Percentiles rank a stretch among this genome's conserved stretches.
These are phyloP conservation scores for Candida tetrigidarum DNA, from an alignment of 1,139 yeast genomes.

Conservation along the genomic window DNA sequence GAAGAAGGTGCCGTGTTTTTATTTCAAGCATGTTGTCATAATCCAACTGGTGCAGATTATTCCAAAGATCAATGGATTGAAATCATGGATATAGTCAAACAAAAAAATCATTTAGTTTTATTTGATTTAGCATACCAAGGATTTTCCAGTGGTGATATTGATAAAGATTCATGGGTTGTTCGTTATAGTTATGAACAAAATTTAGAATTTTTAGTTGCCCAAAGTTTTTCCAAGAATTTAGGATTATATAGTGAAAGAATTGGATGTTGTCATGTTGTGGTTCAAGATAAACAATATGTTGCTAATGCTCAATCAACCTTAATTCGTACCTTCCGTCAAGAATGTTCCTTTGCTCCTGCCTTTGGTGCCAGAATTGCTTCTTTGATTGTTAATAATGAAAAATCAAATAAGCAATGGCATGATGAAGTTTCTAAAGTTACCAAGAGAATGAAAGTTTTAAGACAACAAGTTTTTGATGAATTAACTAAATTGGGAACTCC, in stretches of 20 bases:
- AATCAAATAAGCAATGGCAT: conserved; percentile 36
- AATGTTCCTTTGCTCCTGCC: conserved; percentile 52
- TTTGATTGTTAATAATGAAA: conserved; percentile 27
- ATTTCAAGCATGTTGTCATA: conserved; percentile 95
- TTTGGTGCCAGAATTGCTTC: conserved; percentile 48
- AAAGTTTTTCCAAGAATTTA: conserved; percentile 51
- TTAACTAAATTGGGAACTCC: conserved; percentile 42
- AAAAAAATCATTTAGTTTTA: conserved; percentile 66
- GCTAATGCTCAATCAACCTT: conserved; percentile 30
- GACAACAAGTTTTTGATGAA: conserved; percentile 30
- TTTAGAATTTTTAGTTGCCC: conserved; percentile 39
- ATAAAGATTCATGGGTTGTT: conserved; percentile 34
- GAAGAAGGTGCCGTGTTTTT: conserved; percentile 44
- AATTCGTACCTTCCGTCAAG: conserved; percentile 36
- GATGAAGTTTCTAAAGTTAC: conserved; percentile 35
- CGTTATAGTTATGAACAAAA: conserved; percentile 27
- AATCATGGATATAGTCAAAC: conserved; percentile 63
- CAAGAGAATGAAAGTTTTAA: conserved; percentile 32
- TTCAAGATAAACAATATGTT: conserved; percentile 25
- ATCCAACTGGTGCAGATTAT: conserved; percentile 96
- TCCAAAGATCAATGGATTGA: conserved; percentile 76
- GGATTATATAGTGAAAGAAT: conserved; percentile 51
- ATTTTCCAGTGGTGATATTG: conserved; percentile 62
- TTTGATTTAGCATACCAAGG: conserved; percentile 97
- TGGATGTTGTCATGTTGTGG: conserved; percentile 45